Evolutionary conservation across 2,329 filamentous ascomycete genomes (phyloP).

Genomic region (Immersiporthe knoxdaviesiana): DNA sequence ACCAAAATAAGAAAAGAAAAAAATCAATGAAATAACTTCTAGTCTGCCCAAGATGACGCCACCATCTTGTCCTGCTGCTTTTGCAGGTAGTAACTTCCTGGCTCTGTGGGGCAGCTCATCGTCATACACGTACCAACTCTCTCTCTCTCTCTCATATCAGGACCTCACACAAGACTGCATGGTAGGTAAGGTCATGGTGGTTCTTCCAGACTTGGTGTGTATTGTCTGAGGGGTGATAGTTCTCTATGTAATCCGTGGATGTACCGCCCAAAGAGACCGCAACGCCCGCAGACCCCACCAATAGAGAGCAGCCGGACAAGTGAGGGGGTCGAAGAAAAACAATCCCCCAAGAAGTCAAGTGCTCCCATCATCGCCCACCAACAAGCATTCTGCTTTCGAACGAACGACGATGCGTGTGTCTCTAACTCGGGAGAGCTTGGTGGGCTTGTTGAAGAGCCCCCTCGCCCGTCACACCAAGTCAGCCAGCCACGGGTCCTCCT

Average conservation of each 20-base stretch:
- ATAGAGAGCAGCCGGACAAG: conserved; percentile 15
- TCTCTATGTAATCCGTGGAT: conserved; percentile 26
- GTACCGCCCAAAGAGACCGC: conserved; percentile 25
- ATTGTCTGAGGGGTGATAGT: conserved; percentile 26
- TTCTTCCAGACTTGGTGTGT: conserved; percentile 23
- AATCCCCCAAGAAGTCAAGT: conserved; percentile 16
- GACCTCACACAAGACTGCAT: not conserved
- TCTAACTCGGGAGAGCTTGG: not conserved
- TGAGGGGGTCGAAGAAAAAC: conserved; percentile 19
- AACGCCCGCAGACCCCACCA: conserved; percentile 21
- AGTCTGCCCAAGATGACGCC: not conserved
- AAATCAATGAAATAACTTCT: not conserved
- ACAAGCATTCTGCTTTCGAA: conserved; percentile 22
- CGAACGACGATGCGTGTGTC: conserved; percentile 20
- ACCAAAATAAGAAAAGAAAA: not conserved
- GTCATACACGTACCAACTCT: not conserved
- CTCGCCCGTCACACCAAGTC: conserved; percentile 4
- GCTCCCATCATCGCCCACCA: conserved; percentile 30
- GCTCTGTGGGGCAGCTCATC: not conserved
- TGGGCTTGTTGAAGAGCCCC: conserved; percentile 19
- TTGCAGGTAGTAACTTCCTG: not conserved
- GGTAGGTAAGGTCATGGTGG: not conserved
- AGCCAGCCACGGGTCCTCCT: conserved; percentile 32
- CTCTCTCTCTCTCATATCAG: too few species aligned
- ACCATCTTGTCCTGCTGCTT: not conserved